phyloP scores from a whole-genome alignment of 345 rosid species.

The Dipteronia dyeriana region DNA sequence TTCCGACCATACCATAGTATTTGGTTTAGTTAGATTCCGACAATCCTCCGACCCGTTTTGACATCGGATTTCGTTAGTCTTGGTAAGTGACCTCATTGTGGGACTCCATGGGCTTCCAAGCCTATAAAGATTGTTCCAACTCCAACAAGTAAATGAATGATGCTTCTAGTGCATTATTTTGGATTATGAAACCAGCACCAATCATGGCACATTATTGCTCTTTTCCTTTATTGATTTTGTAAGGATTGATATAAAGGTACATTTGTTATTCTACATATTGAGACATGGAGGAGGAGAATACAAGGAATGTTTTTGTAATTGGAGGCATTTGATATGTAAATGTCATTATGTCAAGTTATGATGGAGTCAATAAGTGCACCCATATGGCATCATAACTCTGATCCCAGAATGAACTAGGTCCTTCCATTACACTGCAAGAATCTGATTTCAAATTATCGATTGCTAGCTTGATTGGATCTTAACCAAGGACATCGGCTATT shows the following conservation, averaged over 20 bases:
- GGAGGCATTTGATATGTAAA: background rate
- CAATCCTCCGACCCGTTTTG: fast-evolving
- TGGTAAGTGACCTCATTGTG: too few relatives aligned
- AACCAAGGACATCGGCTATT: background rate
- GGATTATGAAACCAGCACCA: background rate
- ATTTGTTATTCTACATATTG: background rate
- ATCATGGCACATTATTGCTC: background rate
- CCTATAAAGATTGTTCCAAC: too few relatives aligned
- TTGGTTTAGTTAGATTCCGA: too few relatives aligned
- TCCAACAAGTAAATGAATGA: too few relatives aligned
- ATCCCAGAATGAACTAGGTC: background rate
- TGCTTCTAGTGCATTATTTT: too few relatives aligned
- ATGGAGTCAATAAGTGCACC: background rate
- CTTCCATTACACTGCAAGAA: background rate
- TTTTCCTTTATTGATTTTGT: background rate
- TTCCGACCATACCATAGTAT: too few relatives aligned
- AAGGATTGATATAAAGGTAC: background rate
- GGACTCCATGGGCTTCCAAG: too few relatives aligned
- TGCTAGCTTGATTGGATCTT: background rate
- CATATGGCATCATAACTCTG: background rate
- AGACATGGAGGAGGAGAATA: too few relatives aligned
- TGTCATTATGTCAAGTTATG: too few relatives aligned
- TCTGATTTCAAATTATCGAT: background rate
- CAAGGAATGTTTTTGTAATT: background rate
- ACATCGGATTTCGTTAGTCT: too few relatives aligned